Evolutionary conservation across 768 basidiomycete genomes (phyloP).

Genomic region (Tricholoma sp.): DNA sequence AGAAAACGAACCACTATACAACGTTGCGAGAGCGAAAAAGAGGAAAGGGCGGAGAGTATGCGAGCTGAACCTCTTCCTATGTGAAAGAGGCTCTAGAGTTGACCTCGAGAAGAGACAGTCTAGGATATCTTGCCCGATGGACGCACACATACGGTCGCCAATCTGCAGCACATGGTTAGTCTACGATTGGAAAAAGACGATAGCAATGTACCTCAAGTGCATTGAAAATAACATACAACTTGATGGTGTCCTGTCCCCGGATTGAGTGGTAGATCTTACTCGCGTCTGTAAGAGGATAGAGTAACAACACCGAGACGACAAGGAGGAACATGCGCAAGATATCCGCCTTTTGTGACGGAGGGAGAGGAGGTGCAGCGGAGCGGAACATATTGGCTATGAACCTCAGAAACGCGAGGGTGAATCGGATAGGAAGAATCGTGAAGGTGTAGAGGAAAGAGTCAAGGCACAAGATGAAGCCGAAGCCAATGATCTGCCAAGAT

Average conservation of each 20-base stretch:
- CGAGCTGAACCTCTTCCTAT: constrained; percentile 51
- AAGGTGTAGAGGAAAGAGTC: constrained; percentile 98
- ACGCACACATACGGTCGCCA: constrained; percentile 88
- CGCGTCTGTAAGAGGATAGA: constrained; percentile 84
- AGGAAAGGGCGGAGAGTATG: constrained; percentile 74
- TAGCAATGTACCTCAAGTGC: constrained; percentile 76
- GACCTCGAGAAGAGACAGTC: constrained; percentile 95
- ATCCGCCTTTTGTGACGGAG: constrained; percentile 90
- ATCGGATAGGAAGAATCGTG: constrained; percentile 94
- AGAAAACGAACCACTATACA: constrained; percentile 68
- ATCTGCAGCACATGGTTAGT: constrained; percentile 53
- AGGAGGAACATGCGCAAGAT: constrained; percentile 80
- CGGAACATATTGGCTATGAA: constrained; percentile 47
- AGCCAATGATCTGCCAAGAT: constrained; percentile 68
- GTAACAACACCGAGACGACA: constrained; percentile 62
- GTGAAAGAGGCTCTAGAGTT: constrained; percentile 72
- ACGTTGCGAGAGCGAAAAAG: constrained; percentile 76
- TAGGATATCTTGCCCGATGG: constrained; percentile 95
- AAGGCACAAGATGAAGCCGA: constrained; percentile 90
- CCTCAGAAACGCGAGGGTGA: constrained; percentile 56
- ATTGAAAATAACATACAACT: constrained; percentile 98
- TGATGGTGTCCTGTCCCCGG: constrained; percentile 97
- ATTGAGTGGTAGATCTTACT: constrained; percentile 99
- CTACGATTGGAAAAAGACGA: neutral
- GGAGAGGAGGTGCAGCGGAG: constrained; percentile 50